These are phyloP conservation scores for Tulasnella sp. DNA, from an alignment of 768 basidiomycete species.

Conservation along the genomic window DNA sequence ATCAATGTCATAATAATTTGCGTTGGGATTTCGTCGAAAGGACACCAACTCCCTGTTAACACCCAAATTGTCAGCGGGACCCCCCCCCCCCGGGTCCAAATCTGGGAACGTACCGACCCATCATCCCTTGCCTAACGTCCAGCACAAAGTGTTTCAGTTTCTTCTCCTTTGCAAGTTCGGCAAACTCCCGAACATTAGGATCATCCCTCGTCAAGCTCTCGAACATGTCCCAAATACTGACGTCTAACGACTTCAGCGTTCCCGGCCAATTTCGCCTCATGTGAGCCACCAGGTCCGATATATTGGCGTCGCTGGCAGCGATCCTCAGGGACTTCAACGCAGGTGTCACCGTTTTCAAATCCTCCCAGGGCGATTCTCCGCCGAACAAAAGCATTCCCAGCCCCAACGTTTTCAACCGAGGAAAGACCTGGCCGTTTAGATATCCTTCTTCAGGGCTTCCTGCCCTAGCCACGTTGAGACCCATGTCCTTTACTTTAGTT, in stretches of 20 bases:
- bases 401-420: background rate
- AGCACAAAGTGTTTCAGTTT: background rate
- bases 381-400: background rate
- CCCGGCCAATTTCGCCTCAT: background rate
- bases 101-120: background rate
- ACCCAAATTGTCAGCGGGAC: background rate
- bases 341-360: background rate
- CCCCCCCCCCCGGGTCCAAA: too few relatives aligned
- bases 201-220: background rate
- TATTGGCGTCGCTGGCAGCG: background rate
- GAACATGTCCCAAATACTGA: background rate
- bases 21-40: background rate
- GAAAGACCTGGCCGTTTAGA: background rate
- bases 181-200: background rate
- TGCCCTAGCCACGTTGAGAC: background rate
- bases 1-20: background rate
- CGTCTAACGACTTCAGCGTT: background rate
- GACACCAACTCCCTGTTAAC: background rate
- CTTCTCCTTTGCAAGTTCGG: background rate
- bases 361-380: background rate
- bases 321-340: background rate
- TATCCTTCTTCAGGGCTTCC: background rate
- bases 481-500: background rate
- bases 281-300: background rate
- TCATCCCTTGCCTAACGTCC: background rate